A percentile compares a stretch with the other conserved stretches of the same genome.
Conservation (phyloP, 352 stramenopile genomes). For the Globisporangium recalcitrans region DNA sequence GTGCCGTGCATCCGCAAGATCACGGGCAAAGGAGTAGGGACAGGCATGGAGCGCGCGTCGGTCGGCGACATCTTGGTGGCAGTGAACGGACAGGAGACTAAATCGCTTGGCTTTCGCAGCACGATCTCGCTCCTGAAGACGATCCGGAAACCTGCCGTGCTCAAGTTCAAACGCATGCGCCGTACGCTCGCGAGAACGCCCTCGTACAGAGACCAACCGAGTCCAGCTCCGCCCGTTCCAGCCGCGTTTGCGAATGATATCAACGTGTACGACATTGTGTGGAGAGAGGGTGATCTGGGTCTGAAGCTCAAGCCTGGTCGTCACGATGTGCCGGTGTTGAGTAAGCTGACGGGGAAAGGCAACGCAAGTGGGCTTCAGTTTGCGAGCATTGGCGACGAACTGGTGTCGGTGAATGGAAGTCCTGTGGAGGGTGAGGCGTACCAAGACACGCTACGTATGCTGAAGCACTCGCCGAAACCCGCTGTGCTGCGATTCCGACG, state of each 20-base stretch:
- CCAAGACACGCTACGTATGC: constrained; percentile 79
- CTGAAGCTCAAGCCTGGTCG: constrained; percentile 82
- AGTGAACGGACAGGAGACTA: constrained; percentile 83
- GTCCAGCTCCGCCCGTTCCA: constrained; percentile 20
- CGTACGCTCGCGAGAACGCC: constrained; percentile 59
- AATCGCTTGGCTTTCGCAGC: constrained; percentile 75
- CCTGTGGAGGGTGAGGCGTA: constrained; percentile 75
- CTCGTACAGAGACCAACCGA: constrained; percentile 34
- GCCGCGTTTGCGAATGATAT: constrained; percentile 34
- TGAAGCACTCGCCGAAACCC: constrained; percentile 84
- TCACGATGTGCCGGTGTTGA: constrained; percentile 73
- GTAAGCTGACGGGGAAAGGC: constrained; percentile 79
- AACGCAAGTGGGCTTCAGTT: constrained; percentile 80
- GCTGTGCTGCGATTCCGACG: constrained; percentile 77
- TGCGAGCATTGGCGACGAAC: constrained; percentile 72
- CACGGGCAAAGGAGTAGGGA: constrained; percentile 76
- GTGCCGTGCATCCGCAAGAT: constrained; percentile 88
- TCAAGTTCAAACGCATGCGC: constrained; percentile 87
- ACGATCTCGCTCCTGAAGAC: constrained; percentile 85
- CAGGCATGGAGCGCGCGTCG: constrained; percentile 74
- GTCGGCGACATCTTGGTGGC: constrained; percentile 80
- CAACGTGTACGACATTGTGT: constrained; percentile 84
- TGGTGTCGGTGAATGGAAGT: constrained; percentile 83
- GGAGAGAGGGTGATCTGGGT: constrained; percentile 78
- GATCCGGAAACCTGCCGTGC: constrained; percentile 78